Evolutionary conservation across 2,329 filamentous ascomycete genomes (phyloP).

Genomic region (Claviceps digitariae): DNA sequence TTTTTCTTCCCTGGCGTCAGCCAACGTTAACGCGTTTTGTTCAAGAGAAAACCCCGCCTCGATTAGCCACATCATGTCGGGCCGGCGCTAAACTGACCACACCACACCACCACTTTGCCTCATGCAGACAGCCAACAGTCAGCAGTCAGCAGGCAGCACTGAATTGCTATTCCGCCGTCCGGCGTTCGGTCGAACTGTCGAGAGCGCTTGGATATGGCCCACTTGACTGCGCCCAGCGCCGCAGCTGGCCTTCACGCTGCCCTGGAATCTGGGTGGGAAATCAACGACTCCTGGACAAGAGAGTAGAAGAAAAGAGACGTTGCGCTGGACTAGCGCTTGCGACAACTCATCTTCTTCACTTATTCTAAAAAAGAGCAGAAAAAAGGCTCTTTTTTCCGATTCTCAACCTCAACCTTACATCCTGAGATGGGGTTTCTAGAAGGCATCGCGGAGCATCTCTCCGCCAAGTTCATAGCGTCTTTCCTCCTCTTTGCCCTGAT

Average conservation of each 20-base stretch:
- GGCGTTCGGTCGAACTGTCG: background rate
- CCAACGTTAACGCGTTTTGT: background rate
- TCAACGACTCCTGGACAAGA: background rate
- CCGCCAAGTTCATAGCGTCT: conserved; percentile 25
- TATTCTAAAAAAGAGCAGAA: background rate
- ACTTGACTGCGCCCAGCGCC: background rate
- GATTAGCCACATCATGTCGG: background rate
- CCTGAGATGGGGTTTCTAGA: conserved; percentile 37
- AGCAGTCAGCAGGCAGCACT: background rate
- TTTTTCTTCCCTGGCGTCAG: background rate
- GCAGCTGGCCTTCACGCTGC: background rate
- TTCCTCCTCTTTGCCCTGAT: conserved; percentile 24
- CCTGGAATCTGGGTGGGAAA: background rate
- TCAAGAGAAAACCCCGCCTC: background rate
- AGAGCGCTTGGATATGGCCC: background rate
- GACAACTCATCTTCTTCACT: background rate
- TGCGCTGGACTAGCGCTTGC: background rate
- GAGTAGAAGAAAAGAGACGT: background rate
- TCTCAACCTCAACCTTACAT: background rate
- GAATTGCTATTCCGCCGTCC: background rate
- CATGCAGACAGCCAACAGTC: background rate
- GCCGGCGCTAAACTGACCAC: background rate
- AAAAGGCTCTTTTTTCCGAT: background rate
- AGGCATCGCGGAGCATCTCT: conserved; percentile 28
- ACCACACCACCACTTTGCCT: background rate